Evolutionary conservation across 2,329 filamentous ascomycete genomes (phyloP).

Genomic region (Pleurostoma richardsiae): DNA sequence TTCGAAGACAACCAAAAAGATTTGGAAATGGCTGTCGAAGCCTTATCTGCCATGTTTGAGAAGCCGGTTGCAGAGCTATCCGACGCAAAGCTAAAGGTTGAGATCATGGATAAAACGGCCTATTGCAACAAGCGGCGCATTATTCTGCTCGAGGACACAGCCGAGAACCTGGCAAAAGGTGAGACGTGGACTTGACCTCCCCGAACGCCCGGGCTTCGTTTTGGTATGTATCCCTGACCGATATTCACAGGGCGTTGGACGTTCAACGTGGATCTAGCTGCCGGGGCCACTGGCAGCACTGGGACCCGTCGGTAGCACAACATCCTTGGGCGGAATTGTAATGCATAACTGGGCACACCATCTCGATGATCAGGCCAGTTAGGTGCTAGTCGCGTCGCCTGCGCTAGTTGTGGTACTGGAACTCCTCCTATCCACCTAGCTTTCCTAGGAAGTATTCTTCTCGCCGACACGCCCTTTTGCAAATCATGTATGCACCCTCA

Average conservation of each 20-base stretch:
- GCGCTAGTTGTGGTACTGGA: neutral
- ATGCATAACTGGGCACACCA: neutral
- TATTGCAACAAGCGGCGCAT: conserved; percentile 93
- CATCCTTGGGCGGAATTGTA: neutral
- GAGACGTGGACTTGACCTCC: conserved; percentile 26
- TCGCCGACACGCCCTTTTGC: too few relatives aligned
- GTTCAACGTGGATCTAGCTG: conserved; percentile 32
- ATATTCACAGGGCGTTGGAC: conserved; percentile 35
- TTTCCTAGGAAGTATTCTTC: neutral
- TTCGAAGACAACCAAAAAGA: conserved; percentile 99
- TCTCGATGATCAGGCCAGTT: too few relatives aligned
- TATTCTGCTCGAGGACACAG: conserved; percentile 87
- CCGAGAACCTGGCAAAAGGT: conserved; percentile 87
- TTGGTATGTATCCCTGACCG: neutral
- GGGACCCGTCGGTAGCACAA: neutral
- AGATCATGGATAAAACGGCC: conserved; percentile 97
- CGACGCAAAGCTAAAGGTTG: conserved; percentile 86
- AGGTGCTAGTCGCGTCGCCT: neutral
- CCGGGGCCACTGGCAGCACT: conserved; percentile 10
- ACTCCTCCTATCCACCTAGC: neutral
- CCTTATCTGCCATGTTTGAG: conserved; percentile 98
- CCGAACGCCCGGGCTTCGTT: too few relatives aligned
- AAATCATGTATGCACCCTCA: too few relatives aligned
- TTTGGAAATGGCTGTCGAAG: conserved; percentile 93
- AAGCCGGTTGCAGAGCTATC: conserved; percentile 86